phyloP scores from a whole-genome alignment of 1,139 yeast genomes.

The Debaryomyces sp. region DNA sequence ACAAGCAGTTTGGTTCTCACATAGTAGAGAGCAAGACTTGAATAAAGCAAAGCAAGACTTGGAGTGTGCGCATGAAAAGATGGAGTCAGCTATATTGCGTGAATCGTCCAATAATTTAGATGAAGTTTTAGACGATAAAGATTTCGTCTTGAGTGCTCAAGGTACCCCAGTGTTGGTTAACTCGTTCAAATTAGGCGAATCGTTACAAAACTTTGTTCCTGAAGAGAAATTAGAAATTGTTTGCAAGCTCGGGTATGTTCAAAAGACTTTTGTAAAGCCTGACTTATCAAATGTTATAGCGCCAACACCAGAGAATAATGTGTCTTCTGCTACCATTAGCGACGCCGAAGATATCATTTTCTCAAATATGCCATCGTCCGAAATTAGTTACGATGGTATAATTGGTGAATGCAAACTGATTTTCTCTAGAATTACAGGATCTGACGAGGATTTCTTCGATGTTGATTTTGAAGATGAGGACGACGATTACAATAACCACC shows the following conservation, averaged over 20 bases:
- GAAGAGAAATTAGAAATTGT: slow-evolving; percentile 75
- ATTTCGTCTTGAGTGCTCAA: slow-evolving; percentile 53
- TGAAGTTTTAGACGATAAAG: slow-evolving; percentile 51
- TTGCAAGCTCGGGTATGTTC: slow-evolving; percentile 81
- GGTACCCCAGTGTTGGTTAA: slow-evolving; percentile 70
- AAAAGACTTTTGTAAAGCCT: slow-evolving; percentile 56
- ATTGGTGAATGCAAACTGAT: slow-evolving; percentile 78
- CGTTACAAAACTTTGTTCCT: slow-evolving; percentile 82
- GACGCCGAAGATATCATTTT: slow-evolving; percentile 56
- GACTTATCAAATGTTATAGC: slow-evolving; percentile 44
- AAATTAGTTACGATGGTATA: slow-evolving; percentile 87
- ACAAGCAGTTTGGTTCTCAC: slow-evolving; percentile 87
- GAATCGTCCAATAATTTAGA: slow-evolving; percentile 63
- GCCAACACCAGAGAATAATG: slow-evolving; percentile 35
- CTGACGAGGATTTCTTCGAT: slow-evolving; percentile 94
- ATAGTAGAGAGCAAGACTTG: slow-evolving; percentile 72
- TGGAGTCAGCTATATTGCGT: slow-evolving; percentile 78
- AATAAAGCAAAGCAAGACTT: slow-evolving; percentile 72
- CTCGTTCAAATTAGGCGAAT: slow-evolving; percentile 83
- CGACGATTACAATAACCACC: slow-evolving; percentile 25
- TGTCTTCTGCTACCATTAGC: slow-evolving; percentile 31
- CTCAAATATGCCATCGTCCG: slow-evolving; percentile 75
- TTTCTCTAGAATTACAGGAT: slow-evolving; percentile 80
- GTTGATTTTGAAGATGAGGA: slow-evolving; percentile 96
- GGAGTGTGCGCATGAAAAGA: slow-evolving; percentile 75